These are phyloP conservation scores for Hypoxylon fragiforme DNA, from an alignment of 495 filamentous ascomycete species.

Conservation along the genomic window DNA sequence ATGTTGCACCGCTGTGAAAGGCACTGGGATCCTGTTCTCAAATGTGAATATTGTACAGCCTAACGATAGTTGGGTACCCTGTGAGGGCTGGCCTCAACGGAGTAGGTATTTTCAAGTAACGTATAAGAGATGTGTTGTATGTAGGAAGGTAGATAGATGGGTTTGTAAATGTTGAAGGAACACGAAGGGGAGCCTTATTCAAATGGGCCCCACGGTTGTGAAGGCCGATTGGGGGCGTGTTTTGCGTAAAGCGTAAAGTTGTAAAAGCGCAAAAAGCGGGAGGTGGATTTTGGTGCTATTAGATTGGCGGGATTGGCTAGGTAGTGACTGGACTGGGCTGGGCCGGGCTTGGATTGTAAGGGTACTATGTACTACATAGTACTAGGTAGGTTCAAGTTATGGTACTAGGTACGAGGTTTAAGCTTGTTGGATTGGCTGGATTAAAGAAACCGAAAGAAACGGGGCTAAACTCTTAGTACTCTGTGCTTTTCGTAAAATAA, in stretches of 20 bases:
- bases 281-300: conserved; percentile 15
- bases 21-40: background rate
- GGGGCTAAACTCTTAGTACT: too few relatives aligned
- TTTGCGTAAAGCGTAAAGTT: conserved; percentile 19
- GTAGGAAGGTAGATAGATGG: conserved; percentile 2
- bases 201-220: conserved; percentile 27
- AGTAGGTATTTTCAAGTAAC: conserved; percentile 4
- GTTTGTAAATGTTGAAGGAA: background rate
- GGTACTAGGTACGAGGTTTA: too few relatives aligned
- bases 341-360: too few relatives aligned
- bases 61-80: conserved; percentile 25
- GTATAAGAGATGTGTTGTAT: background rate
- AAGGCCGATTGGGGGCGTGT: conserved; percentile 19
- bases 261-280: conserved; percentile 9
- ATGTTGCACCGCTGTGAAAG: conserved; percentile 16
- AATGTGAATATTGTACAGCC: conserved; percentile 6
- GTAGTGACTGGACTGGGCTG: background rate
- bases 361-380: too few relatives aligned
- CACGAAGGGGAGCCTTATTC: conserved; percentile 28
- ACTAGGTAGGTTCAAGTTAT: too few relatives aligned
- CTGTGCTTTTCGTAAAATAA: too few relatives aligned
- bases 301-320: conserved; percentile 1
- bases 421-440: conserved; percentile 25
- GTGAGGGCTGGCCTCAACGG: conserved; percentile 32
- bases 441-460: conserved; percentile 7